These are phyloP conservation scores for Flueggea neowawraea DNA, from an alignment of 441 rosid species.

Conservation along the genomic window DNA sequence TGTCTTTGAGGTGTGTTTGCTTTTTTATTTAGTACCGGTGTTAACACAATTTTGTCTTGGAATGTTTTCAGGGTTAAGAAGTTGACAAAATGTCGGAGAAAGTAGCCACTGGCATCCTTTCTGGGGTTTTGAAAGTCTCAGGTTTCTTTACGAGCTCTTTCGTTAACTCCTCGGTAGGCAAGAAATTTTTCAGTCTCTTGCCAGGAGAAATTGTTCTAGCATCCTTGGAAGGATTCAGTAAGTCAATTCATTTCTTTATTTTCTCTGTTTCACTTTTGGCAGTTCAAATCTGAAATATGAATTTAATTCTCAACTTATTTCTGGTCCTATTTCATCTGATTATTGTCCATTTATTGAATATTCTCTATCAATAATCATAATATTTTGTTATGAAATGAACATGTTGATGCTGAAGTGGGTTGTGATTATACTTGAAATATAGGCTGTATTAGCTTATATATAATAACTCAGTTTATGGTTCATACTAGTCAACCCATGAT, in stretches of 20 bases:
- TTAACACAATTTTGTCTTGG: background rate
- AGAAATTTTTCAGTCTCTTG: conserved; percentile 71
- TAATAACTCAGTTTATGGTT: no score
- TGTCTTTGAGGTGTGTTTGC: no score
- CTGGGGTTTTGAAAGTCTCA: conserved; percentile 82
- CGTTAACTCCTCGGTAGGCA: conserved; percentile 78
- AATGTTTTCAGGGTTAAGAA: conserved; percentile 61
- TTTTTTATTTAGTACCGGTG: no score
- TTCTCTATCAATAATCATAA: no score
- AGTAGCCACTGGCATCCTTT: conserved; percentile 74
- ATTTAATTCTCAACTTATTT: no score
- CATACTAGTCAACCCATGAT: no score
- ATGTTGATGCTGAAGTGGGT: no score
- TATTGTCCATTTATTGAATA: no score
- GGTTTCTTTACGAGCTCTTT: conserved; percentile 79
- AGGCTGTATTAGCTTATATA: no score
- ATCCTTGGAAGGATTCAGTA: conserved; percentile 91
- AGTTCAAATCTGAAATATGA: background rate
- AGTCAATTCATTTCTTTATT: conserved; percentile 24
- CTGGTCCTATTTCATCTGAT: no score
- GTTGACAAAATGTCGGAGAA: conserved; percentile 84
- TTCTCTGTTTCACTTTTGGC: background rate
- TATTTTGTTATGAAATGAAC: no score
- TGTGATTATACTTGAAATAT: no score
- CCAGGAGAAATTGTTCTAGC: conserved; percentile 95